Evolutionary conservation across 2,329 filamentous ascomycete genomes (phyloP).

Genomic region (Diplocarpon rosae): DNA sequence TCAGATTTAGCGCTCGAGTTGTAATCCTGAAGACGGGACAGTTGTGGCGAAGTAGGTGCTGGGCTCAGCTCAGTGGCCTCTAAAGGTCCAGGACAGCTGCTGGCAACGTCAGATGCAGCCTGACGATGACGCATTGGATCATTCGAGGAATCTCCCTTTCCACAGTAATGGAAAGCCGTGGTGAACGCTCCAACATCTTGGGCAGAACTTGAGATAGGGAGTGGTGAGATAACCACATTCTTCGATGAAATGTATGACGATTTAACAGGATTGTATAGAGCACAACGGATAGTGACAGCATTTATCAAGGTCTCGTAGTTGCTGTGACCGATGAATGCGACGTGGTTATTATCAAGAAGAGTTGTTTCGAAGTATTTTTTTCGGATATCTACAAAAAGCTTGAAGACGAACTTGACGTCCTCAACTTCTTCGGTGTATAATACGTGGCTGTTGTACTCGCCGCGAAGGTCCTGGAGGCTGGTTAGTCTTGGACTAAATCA

Average conservation of each 20-base stretch:
- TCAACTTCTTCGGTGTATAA: constrained; percentile 20
- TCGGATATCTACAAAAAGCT: constrained; percentile 14
- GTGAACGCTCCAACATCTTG: background rate
- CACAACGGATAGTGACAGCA: constrained; percentile 16
- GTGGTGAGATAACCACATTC: background rate
- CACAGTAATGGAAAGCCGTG: constrained; percentile 10
- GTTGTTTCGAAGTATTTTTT: constrained; percentile 20
- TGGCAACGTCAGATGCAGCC: too few species aligned
- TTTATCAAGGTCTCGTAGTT: constrained; percentile 9
- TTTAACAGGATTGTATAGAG: constrained; percentile 4
- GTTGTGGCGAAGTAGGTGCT: background rate
- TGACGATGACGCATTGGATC: constrained; percentile 9
- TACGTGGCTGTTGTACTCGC: constrained; percentile 9
- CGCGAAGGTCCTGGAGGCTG: background rate
- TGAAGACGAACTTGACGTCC: constrained; percentile 15
- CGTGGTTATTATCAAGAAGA: constrained; percentile 14
- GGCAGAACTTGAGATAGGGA: background rate
- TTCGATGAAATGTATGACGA: constrained; percentile 4
- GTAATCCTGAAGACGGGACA: background rate
- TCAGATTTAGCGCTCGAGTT: background rate
- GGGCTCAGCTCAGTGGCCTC: background rate
- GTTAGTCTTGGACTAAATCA: background rate
- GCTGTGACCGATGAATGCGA: background rate
- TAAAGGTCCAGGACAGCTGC: too few species aligned
- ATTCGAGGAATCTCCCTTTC: constrained; percentile 7